Conservation (phyloP, 805 yeast species). For the Cyberlindnera sargentensis region DNA sequence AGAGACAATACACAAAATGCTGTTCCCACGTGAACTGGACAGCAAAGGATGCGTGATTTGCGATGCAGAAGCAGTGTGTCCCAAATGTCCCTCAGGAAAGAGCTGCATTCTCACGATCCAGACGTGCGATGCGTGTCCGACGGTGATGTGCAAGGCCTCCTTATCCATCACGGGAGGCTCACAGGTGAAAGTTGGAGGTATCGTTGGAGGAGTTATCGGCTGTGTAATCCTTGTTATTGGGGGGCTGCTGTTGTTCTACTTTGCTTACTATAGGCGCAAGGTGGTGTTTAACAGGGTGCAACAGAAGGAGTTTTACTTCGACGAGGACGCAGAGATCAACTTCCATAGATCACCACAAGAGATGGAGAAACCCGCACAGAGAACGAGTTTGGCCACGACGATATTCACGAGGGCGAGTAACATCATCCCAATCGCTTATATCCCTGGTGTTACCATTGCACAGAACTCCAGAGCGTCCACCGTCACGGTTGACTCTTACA, state of each 20-base stretch:
- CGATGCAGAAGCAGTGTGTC: slow-evolving; percentile 39
- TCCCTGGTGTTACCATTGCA: slow-evolving; percentile 79
- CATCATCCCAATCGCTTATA: slow-evolving; percentile 84
- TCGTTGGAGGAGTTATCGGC: slow-evolving; percentile 70
- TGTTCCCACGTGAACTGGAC: slow-evolving; percentile 4
- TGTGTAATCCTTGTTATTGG: slow-evolving; percentile 42
- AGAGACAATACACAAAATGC: too few relatives aligned
- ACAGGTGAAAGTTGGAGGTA: slow-evolving; percentile 40
- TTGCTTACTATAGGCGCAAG: slow-evolving; percentile 33
- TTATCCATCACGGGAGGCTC: slow-evolving; percentile 11
- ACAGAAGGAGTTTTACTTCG: slow-evolving; percentile 21
- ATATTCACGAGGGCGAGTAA: slow-evolving; percentile 77
- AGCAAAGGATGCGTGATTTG: slow-evolving; percentile 37
- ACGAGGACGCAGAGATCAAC: slow-evolving; percentile 23
- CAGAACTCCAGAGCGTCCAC: slow-evolving; percentile 26
- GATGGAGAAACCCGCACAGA: slow-evolving; percentile 22
- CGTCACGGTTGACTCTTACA: slow-evolving; percentile 16
- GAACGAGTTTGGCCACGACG: slow-evolving; percentile 45
- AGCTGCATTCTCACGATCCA: slow-evolving; percentile 48
- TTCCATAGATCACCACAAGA: slow-evolving; percentile 23
- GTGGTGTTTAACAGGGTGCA: slow-evolving; percentile 26
- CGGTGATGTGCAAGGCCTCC: slow-evolving; percentile 38
- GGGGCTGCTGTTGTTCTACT: slow-evolving; percentile 35
- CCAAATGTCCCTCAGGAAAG: slow-evolving; percentile 44
- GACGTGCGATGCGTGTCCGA: slow-evolving; percentile 53